Conservation (phyloP, 192 early-diverging fungal species). For the Gamsiella multidivaricata region DNA sequence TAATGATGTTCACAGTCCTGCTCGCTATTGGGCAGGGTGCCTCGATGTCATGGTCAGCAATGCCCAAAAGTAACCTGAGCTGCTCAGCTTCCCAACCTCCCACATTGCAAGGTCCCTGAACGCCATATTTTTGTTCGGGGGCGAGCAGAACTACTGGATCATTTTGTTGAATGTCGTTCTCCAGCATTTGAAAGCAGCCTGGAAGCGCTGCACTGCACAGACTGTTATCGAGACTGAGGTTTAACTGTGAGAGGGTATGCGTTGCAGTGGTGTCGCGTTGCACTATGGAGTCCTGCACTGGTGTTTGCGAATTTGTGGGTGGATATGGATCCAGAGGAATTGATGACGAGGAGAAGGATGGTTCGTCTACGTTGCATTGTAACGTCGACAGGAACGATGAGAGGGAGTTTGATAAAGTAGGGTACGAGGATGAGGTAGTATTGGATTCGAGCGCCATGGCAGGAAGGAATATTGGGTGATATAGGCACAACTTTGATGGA, state of each 20-base stretch:
- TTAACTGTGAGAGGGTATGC: too few species aligned
- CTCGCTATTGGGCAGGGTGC: background rate
- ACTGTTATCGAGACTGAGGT: too few species aligned
- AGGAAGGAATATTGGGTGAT: background rate
- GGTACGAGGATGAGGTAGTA: slow-evolving; percentile 2
- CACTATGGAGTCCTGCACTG: background rate
- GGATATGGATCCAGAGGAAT: background rate
- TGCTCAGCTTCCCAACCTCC: slow-evolving; percentile 6
- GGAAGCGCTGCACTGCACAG: too few species aligned
- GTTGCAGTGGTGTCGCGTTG: too few species aligned
- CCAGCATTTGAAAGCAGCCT: too few species aligned
- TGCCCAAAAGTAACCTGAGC: slow-evolving; percentile 6
- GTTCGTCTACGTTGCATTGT: background rate
- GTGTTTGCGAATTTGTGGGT: background rate
- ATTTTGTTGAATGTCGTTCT: too few species aligned
- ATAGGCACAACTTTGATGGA: background rate
- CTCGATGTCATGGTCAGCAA: slow-evolving; percentile 10
- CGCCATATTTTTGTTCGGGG: too few species aligned
- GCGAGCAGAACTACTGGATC: too few species aligned
- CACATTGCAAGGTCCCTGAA: background rate
- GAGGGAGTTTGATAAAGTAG: slow-evolving; percentile 5
- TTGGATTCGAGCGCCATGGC: slow-evolving; percentile 10
- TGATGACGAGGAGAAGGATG: slow-evolving; percentile 1
- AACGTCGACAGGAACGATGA: slow-evolving; percentile 22
- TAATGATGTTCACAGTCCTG: background rate